phyloP scores from a whole-genome alignment of 495 filamentous ascomycete species.

The Thermochaetoides thermophila region DNA sequence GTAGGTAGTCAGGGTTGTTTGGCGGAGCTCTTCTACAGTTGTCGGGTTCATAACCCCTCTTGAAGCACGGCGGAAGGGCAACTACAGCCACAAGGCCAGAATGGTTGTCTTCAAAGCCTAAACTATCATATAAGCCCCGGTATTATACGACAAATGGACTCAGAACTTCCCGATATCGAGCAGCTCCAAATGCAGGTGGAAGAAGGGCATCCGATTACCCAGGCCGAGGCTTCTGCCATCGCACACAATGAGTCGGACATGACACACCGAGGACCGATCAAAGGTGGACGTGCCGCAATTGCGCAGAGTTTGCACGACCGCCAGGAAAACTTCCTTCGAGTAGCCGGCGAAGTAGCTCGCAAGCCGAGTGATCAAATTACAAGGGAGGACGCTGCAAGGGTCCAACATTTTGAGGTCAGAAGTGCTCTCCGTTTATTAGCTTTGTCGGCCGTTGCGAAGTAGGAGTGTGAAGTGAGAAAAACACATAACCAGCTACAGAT shows the following conservation, averaged over 20 bases:
- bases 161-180: constrained; percentile 12
- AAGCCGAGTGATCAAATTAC: constrained; percentile 18
- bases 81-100: too few relatives aligned
- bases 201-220: constrained; percentile 13
- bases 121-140: too few relatives aligned
- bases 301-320: constrained; percentile 19
- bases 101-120: too few relatives aligned
- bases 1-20: too few relatives aligned
- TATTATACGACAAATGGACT: too few relatives aligned
- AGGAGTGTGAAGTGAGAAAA: too few relatives aligned
- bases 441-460: not conserved
- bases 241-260: constrained; percentile 14
- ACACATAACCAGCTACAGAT: not conserved
- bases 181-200: constrained; percentile 10
- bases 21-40: too few relatives aligned
- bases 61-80: too few relatives aligned
- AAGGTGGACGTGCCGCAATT: constrained; percentile 13
- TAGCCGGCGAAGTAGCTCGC: constrained; percentile 16
- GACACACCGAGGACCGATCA: constrained; percentile 14
- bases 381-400: constrained; percentile 15
- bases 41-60: too few relatives aligned
- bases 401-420: constrained; percentile 19
- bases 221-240: constrained; percentile 11
- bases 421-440: not conserved
- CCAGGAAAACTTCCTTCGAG: constrained; percentile 17